Evolutionary conservation across 345 rosid genomes (phyloP), one percentile per base, ranked within the genome.

Genomic region (Lumnitzera littorea): DNA sequence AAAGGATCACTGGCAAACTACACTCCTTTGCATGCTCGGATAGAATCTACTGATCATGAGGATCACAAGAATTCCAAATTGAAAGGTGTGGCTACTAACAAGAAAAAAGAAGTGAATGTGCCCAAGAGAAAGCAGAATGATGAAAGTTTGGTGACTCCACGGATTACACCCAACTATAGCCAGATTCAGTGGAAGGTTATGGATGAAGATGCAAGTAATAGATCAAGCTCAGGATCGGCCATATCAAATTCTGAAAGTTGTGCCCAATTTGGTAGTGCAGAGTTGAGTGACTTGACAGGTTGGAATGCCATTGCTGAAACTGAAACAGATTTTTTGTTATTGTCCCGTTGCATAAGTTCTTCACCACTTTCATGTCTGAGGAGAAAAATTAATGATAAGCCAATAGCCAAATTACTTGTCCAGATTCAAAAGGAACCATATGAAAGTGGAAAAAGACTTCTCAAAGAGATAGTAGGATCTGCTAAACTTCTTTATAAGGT

Each of bases 141-240:
- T 63, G 96, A 81, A 47, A 68, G 56, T 60, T 13, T 80, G 61
- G 56, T 70, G 24, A 61, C 67, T 59, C 82, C 76, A 60, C 82
- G 76, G 53, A 65, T 70, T 57, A 46, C 24, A 31, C 61, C 75
- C 27, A 88, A 91, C 60, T 78, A 82, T 71, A 69, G 36, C 58
- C 74, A 76, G 56, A 88, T 75, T 20, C 82, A 70, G 46, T 88
- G 76, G 74, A 72, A 46, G 7, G 48, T 61, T 60, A 48, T 81
- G 43, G 98, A 87, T 76, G 99, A 95, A 69, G 94, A 91, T 75
- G 62, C 76, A 31, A 91, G 96, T 72, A 95, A 95, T 53, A 80
- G 94, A 63, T 95, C 96, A 16, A 91, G 99, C 76, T 95, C 97
- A 17, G 98, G 99, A 13, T 95, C 99, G 15, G 99, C 96, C 55